Base-by-base conservation (phyloP, 768 basidiomycete genomes). In the Boletus subcaerulescens region DNA sequence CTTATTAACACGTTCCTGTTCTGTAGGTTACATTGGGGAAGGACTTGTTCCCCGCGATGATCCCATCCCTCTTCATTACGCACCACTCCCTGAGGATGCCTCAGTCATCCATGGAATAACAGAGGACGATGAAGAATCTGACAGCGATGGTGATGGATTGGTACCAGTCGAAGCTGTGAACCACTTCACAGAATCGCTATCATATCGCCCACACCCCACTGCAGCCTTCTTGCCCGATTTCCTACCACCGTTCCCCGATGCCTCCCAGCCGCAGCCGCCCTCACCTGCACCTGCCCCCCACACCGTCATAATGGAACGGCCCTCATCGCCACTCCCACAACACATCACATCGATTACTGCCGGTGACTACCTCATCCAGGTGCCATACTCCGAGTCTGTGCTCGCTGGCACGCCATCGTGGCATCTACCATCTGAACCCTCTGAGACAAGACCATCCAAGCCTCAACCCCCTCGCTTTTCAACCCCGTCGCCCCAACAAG, bases 341-440 rank as follows among this genome's bases (percentile, higher is more conserved):
- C 80, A 73, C 18, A 69, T 77, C 3, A 65, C 71, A 5, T 71
- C 77, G 13, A 60, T 73, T 12, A 66, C 71, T 3, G 78, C 85
- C 2, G 84, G 89, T 3, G 87, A 91, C 67, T 87, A 88, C 55
- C 74, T 85, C 24, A 80, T 85, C 12, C 82, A 83, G 62, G 80
- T 91, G 1, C 87, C 89, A 5, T 92, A 92, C 63, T 79, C 79
- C 2, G 82, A 86, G 60, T 92, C 90, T 0, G 77, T 86, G 4
- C 80, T 92, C 22, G 79, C 87, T 5, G 73, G 77, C 8, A 75
- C 80, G 8, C 78, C 87, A 17, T 79, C 86, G 62, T 85, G 87
- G 83, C 89, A 91, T 65, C 74, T 91, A 0, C 88, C 86, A 3
- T 62, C 80, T 3, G 64, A 68, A 8, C 65, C 66, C 4, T 67